phyloP scores from a whole-genome alignment of 176 grass and related monocot genomes.

The Eleusine indica region DNA sequence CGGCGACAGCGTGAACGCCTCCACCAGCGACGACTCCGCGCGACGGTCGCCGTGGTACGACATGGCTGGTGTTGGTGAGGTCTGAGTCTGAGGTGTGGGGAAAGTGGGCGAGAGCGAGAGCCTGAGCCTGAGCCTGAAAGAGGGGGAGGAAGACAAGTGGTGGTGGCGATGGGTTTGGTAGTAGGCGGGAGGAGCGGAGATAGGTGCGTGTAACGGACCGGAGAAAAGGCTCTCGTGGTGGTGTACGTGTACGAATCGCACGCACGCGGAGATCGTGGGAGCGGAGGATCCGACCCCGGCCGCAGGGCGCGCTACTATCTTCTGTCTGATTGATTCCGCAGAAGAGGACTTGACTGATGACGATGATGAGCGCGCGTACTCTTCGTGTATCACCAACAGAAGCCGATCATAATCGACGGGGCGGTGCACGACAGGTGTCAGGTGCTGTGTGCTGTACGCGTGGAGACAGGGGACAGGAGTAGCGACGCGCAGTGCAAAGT shows the following conservation, averaged over 20 bases:
- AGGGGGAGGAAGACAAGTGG: background rate
- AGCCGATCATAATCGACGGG: background rate
- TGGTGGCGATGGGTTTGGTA: background rate
- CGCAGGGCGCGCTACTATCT: background rate
- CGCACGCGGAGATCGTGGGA: conserved; percentile 29
- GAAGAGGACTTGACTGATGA: background rate
- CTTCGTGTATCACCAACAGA: background rate
- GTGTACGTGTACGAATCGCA: background rate
- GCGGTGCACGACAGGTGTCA: background rate
- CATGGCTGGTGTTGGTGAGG: conserved; percentile 29
- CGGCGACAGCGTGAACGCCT: conserved; percentile 84
- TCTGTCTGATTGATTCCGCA: background rate
- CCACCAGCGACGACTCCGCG: conserved; percentile 55
- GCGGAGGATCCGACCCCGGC: background rate
- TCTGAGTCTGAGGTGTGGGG: no score
- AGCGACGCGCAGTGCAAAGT: background rate
- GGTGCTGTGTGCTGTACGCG: background rate
- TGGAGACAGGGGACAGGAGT: background rate
- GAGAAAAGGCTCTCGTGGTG: background rate
- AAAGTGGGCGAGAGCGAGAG: background rate
- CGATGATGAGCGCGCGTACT: background rate
- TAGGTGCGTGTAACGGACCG: conserved; percentile 30
- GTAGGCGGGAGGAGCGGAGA: background rate
- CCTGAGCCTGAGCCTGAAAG: background rate
- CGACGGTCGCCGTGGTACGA: conserved; percentile 73